Evolutionary conservation across 768 basidiomycete genomes (phyloP).

Genomic region (Boletus fagicola): DNA sequence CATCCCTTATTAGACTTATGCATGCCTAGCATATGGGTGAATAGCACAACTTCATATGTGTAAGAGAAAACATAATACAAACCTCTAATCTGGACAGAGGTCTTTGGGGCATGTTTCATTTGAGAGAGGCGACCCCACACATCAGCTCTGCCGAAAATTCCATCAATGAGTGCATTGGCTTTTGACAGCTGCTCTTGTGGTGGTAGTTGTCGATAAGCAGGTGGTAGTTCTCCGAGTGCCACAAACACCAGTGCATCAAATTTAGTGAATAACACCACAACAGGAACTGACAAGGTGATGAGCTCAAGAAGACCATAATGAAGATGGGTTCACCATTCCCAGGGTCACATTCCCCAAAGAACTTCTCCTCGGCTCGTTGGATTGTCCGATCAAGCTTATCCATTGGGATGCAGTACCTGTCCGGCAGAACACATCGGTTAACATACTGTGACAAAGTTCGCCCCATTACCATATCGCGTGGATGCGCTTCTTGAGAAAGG

Average conservation of each 20-base stretch:
- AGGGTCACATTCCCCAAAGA: neutral
- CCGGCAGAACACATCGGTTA: neutral
- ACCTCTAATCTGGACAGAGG: neutral
- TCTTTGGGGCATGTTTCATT: neutral
- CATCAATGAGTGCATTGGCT: neutral
- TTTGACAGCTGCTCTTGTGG: neutral
- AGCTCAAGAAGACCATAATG: neutral
- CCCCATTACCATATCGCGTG: constrained; percentile 5
- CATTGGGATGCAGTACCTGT: constrained; percentile 11
- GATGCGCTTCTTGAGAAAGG: constrained; percentile 3
- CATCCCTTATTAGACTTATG: neutral
- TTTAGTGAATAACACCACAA: constrained; percentile 6
- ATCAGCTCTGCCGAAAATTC: neutral
- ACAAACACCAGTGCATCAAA: neutral
- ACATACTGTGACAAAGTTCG: neutral
- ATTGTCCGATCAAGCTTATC: neutral
- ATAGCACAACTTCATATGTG: neutral
- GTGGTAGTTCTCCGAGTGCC: neutral
- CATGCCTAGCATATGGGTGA: neutral
- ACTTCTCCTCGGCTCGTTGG: neutral
- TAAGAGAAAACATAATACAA: neutral
- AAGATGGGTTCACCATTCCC: neutral
- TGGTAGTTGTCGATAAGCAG: neutral
- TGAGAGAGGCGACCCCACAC: neutral
- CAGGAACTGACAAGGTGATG: neutral